phyloP scores from a whole-genome alignment of 2,329 filamentous ascomycete species.

The Penicillium olsonii region DNA sequence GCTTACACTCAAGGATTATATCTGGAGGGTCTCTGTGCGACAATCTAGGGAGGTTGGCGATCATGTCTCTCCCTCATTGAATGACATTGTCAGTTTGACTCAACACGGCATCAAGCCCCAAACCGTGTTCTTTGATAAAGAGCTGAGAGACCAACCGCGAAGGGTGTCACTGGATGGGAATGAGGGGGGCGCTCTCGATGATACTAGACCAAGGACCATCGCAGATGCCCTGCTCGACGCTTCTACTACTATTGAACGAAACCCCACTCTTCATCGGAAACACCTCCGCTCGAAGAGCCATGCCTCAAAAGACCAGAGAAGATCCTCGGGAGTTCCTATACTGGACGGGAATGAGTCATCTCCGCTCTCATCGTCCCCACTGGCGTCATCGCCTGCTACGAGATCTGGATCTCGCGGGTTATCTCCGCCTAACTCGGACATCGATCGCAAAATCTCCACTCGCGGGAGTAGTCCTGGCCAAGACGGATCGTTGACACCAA shows the following conservation, averaged over 20 bases:
- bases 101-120: slow-evolving; percentile 77
- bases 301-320: slow-evolving; percentile 34
- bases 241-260: slow-evolving; percentile 79
- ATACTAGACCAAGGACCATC: slow-evolving; percentile 69
- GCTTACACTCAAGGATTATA: slow-evolving; percentile 81
- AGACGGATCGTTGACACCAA: slow-evolving; percentile 32
- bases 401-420: slow-evolving; percentile 33
- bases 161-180: slow-evolving; percentile 26
- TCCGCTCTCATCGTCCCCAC: slow-evolving; percentile 34
- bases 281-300: slow-evolving; percentile 44
- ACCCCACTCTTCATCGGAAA: slow-evolving; percentile 50
- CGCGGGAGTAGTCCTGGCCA: slow-evolving; percentile 29
- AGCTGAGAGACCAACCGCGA: slow-evolving; percentile 53
- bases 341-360: slow-evolving; percentile 26
- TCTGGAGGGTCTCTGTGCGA: slow-evolving; percentile 79
- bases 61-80: slow-evolving; percentile 52
- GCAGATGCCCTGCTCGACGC: slow-evolving; percentile 89
- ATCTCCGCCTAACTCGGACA: slow-evolving; percentile 37
- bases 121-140: slow-evolving; percentile 89
- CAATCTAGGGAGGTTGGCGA: slow-evolving; percentile 57
- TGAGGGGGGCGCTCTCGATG: slow-evolving; percentile 32
- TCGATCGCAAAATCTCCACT: slow-evolving; percentile 33
- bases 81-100: slow-evolving; percentile 72
- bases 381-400: slow-evolving; percentile 39
- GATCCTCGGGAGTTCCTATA: not conserved